phyloP scores from a whole-genome alignment of 2,329 filamentous ascomycete species.

The Aspergillus pseudoviridinutans region DNA sequence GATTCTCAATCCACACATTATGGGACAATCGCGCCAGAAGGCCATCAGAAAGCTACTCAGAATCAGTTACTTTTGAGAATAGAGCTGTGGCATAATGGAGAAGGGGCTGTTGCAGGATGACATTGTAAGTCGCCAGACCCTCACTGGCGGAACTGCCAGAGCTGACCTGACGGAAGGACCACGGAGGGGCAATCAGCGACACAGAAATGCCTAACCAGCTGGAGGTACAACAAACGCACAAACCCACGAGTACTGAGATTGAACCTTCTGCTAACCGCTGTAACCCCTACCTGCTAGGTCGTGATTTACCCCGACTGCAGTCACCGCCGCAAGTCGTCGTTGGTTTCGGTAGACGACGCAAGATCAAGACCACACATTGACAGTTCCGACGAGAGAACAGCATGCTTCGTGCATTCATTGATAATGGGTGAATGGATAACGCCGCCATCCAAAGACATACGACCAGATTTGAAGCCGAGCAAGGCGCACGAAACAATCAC shows the following conservation, averaged over 20 bases:
- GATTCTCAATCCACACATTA: not conserved
- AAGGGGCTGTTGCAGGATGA: slow-evolving; percentile 4
- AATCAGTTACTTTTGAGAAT: not conserved
- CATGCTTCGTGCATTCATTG: slow-evolving; percentile 60
- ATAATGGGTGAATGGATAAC: slow-evolving; percentile 41
- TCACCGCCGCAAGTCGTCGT: slow-evolving; percentile 58
- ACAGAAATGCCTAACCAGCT: slow-evolving; percentile 31
- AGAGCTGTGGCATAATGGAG: slow-evolving; percentile 1
- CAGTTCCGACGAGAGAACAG: slow-evolving; percentile 40
- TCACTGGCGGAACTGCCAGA: not conserved
- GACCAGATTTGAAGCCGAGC: not conserved
- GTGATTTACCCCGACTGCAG: slow-evolving; percentile 51
- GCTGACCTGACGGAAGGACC: slow-evolving; percentile 17
- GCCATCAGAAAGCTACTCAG: not conserved
- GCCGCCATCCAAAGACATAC: slow-evolving; percentile 10
- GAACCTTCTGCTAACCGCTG: not conserved
- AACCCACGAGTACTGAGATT: not conserved
- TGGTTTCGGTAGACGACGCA: slow-evolving; percentile 45
- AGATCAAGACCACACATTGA: slow-evolving; percentile 36
- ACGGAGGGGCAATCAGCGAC: slow-evolving; percentile 33
- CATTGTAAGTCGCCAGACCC: slow-evolving; percentile 17
- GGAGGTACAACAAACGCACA: slow-evolving; percentile 25
- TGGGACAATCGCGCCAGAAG: not conserved
- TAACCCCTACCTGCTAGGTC: slow-evolving; percentile 42
- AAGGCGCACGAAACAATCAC: not conserved